Conservation (phyloP, 331 rosid genomes). For the Prunus yedoensis region DNA sequence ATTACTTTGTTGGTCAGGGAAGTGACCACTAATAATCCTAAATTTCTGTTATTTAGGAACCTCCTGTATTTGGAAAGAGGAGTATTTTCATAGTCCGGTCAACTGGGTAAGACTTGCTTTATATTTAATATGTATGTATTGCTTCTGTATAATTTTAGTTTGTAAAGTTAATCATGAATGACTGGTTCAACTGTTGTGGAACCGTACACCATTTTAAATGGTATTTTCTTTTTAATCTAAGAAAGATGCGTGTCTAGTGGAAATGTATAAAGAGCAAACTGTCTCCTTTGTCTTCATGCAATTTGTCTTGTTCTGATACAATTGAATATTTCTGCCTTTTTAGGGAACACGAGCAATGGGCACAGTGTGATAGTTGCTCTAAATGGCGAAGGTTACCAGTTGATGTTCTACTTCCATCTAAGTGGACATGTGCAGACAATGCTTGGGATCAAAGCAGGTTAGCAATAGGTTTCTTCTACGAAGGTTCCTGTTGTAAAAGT, state of each 20-base stretch:
- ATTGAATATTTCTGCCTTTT: slow-evolving; percentile 5
- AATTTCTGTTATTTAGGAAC: slow-evolving; percentile 63
- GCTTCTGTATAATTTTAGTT: not conserved
- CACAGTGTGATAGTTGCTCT: slow-evolving; percentile 88
- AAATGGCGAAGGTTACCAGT: slow-evolving; percentile 93
- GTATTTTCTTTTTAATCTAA: not conserved
- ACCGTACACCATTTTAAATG: not conserved
- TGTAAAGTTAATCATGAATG: not conserved
- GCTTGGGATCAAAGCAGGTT: slow-evolving; percentile 93
- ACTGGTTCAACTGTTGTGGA: not conserved
- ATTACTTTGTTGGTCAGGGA: not conserved
- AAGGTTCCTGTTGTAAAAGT: slow-evolving; percentile 18
- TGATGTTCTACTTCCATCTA: slow-evolving; percentile 78
- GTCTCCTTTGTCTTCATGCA: not conserved
- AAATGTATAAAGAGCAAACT: slow-evolving; percentile 3
- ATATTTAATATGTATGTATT: not conserved
- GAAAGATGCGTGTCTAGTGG: not conserved
- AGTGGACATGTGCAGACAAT: slow-evolving; percentile 84
- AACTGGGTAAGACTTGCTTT: slow-evolving; percentile 57
- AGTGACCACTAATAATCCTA: not conserved
- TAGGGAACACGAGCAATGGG: slow-evolving; percentile 97
- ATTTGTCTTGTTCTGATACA: slow-evolving; percentile 4
- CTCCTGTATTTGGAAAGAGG: slow-evolving; percentile 95
- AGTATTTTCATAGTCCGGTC: slow-evolving; percentile 77
- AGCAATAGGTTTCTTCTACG: slow-evolving; percentile 14